phyloP scores from a whole-genome alignment of 176 grass and related monocot genomes.

The Thalia dealbata region DNA sequence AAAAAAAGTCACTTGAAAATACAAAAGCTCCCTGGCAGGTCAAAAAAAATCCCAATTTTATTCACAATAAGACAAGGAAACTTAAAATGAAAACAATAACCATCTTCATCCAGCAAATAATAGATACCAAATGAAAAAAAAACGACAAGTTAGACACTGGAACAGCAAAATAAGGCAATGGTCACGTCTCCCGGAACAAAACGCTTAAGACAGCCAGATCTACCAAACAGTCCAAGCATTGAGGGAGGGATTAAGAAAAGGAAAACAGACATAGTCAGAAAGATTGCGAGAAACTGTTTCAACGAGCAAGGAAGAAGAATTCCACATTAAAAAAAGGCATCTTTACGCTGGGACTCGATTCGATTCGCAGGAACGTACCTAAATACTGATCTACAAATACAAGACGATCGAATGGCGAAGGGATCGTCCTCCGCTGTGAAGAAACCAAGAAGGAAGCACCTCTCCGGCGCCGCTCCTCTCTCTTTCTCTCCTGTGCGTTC shows the following conservation, averaged over 20 bases:
- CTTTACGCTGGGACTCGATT: background rate
- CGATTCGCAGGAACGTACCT: background rate
- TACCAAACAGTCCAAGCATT: background rate
- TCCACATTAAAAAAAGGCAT: background rate
- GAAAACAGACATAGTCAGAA: background rate
- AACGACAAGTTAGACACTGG: background rate
- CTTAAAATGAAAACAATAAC: background rate
- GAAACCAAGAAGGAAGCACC: background rate
- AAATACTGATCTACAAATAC: background rate
- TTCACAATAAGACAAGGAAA: background rate
- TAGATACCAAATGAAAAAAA: background rate
- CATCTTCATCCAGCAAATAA: background rate
- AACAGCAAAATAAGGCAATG: background rate
- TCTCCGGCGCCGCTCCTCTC: background rate
- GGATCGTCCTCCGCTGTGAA: background rate
- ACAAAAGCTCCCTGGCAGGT: background rate
- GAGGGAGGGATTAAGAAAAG: background rate
- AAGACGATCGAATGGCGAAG: background rate
- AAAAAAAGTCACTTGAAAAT: background rate
- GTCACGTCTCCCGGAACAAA: background rate
- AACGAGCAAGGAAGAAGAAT: background rate
- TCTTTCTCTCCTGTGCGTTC: background rate
- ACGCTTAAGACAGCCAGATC: background rate
- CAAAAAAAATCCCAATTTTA: background rate
- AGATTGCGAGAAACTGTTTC: background rate